Base-by-base conservation (phyloP, 2,329 filamentous ascomycete species). In the Tolypocladium tundrense region DNA sequence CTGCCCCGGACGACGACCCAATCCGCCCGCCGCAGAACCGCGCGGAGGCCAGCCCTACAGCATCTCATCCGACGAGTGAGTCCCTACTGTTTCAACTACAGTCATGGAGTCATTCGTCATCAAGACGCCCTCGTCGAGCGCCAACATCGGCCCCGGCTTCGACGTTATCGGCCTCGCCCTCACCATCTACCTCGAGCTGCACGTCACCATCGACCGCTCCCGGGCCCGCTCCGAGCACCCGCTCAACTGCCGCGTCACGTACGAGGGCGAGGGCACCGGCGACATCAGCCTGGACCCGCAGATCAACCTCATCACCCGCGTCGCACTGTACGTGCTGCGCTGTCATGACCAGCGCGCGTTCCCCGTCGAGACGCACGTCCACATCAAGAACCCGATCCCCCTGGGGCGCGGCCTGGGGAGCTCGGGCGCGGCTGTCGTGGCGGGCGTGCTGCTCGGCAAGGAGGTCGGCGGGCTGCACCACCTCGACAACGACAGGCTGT, bases 71-170 rank as follows among this genome's bases (percentile, higher is more conserved):
- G 50, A 33, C 56, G 57, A 59, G 57, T 59, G 57, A 58, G 58
- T 62, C 61, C 61, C 60, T 62, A 58, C 63, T 65, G 63, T 63
- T 63, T 66, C 60, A 66, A 63, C 60, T 60, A 63, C 68, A 67
- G 64, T 60, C 66, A 79, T 80, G 76, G 81, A 85, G 68, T 84
- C 83, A 57, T 87, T 88, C 73, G 77, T 81, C 65, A 89, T 91
- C 79, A 85, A 82, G 75, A 90, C 91, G 61, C 93, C 93, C 63
- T 95, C 90, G 77, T 97, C 93, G 60, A 97, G 92, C 61, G 93
- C 93, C 76, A 97, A 97, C 79, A 97, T 97, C 70, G 93, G 91
- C 65, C 93, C 93, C 54, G 93, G 93, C 59, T 99, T 97, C 80
- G 93, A 99, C 79, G 93, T 97, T 67, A 96, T 97, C 72, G 91